A percentile compares a stretch with the other conserved stretches of the same genome.
Evolutionary conservation across 805 yeast species (phyloP).

Genomic region (Yarrowia phangngaensis): DNA sequence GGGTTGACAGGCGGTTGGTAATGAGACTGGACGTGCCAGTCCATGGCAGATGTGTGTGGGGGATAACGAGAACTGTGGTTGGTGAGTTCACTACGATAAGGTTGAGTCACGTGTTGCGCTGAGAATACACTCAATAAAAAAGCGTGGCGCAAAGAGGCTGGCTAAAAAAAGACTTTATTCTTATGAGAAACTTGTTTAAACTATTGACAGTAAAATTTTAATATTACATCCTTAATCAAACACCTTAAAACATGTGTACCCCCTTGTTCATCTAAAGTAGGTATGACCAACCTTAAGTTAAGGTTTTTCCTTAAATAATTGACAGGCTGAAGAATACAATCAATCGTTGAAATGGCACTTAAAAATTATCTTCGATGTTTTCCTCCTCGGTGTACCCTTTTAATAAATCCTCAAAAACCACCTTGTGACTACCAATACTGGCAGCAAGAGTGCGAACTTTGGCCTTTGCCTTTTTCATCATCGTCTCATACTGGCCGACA

Average conservation of each 20-base stretch:
- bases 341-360: not conserved
- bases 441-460: slow-evolving; percentile 54
- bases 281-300: no score
- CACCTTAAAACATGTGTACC: no score
- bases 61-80: not conserved
- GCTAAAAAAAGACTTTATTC: no score
- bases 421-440: slow-evolving; percentile 34
- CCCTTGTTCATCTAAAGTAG: no score
- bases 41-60: not conserved
- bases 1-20: slow-evolving; percentile 2
- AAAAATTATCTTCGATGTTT: slow-evolving; percentile 38
- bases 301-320: no score
- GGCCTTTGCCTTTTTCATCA: slow-evolving; percentile 54
- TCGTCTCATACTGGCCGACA: slow-evolving; percentile 54
- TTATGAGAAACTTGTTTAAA: no score
- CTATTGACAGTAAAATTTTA: no score
- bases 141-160: no score
- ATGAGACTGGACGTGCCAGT: slow-evolving; percentile 3
- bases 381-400: slow-evolving; percentile 38
- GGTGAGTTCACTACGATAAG: not conserved
- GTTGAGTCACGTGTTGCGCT: no score
- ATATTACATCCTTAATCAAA: no score
- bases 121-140: no score
- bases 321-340: not conserved
- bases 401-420: slow-evolving; percentile 41